Base-by-base conservation (phyloP, 1,284 basidiomycete genomes). In the Wolfiporia cocos region DNA sequence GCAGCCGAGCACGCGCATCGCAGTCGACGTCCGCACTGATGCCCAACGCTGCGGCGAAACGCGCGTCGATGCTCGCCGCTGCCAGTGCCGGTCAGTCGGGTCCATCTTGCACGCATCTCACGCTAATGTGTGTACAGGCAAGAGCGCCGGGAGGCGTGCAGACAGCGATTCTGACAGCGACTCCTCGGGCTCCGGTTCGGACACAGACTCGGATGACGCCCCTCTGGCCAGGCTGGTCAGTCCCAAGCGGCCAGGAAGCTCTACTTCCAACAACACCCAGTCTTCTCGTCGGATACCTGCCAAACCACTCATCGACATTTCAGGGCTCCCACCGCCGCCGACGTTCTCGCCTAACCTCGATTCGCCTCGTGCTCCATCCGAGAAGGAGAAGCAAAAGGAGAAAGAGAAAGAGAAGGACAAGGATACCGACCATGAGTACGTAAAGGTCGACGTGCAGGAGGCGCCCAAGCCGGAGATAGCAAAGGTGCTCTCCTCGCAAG, bases 251-350 rank as follows among this genome's bases (percentile, higher is more conserved):
- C 71, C 73, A 14, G 69, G 68, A 4, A 73, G 60, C 49, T 61
- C 63, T 35, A 63, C 56, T 50, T 82, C 67, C 52, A 48, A 67
- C 53, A 49, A 66, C 48, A 49, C 65, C 46, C 55, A 49, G 49
- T 58, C 46, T 17, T 57, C 55, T 34, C 58, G 55, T 24, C 50
- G 54, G 28, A 28, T 57, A 37, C 66, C 65, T 10, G 23, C 58
- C 10, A 74, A 71, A 48, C 76, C 76, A 0, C 61, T 77, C 19
- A 73, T 77, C 19, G 75, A 77, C 46, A 69, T 76, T 43, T 64
- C 61, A 19, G 46, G 49, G 39, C 48, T 67, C 18, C 43, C 55
- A 10, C 45, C 56, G 15, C 46, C 50, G 6, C 26, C 26, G 14
- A 28, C 26, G 26, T 28, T 28, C 9, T 7, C n/a, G n/a, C n/a